phyloP scores from a whole-genome alignment of 1,284 basidiomycete species.

The Pisolithus thermaeus region DNA sequence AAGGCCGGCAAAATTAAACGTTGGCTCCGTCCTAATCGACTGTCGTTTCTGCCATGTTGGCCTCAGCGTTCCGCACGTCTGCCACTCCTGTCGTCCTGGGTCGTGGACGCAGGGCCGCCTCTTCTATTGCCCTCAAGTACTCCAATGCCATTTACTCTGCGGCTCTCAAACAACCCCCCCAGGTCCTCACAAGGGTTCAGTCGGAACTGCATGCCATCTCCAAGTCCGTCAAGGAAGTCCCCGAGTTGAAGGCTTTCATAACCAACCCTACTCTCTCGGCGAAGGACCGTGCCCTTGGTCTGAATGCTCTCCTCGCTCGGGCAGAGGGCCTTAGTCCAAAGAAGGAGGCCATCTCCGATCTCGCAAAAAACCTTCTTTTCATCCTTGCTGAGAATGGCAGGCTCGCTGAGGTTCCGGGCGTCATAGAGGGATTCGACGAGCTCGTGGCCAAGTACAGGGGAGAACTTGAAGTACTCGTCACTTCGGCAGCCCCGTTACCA shows the following conservation, averaged over 20 bases:
- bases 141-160: constrained; percentile 92
- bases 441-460: constrained; percentile 89
- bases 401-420: constrained; percentile 76
- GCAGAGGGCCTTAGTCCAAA: constrained; percentile 51
- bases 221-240: constrained; percentile 56
- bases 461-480: constrained; percentile 91
- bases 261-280: constrained; percentile 85
- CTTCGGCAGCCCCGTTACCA: constrained; percentile 76
- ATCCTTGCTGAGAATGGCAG: constrained; percentile 95
- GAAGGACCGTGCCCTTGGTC: constrained; percentile 68
- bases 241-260: constrained; percentile 69
- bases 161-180: constrained; percentile 81
- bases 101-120: constrained; percentile 62
- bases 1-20: not conserved
- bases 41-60: constrained; percentile 26
- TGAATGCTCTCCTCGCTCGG: constrained; percentile 62
- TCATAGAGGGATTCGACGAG: constrained; percentile 89
- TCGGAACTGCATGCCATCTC: constrained; percentile 72
- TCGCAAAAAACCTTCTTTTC: constrained; percentile 89
- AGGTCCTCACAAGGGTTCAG: constrained; percentile 76
- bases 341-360: constrained; percentile 73
- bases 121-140: constrained; percentile 82
- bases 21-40: not conserved
- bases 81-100: constrained; percentile 39
- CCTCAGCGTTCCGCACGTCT: constrained; percentile 35